Base-by-base conservation (phyloP, 2,329 filamentous ascomycete species). In the Chaetomium sp. region DNA sequence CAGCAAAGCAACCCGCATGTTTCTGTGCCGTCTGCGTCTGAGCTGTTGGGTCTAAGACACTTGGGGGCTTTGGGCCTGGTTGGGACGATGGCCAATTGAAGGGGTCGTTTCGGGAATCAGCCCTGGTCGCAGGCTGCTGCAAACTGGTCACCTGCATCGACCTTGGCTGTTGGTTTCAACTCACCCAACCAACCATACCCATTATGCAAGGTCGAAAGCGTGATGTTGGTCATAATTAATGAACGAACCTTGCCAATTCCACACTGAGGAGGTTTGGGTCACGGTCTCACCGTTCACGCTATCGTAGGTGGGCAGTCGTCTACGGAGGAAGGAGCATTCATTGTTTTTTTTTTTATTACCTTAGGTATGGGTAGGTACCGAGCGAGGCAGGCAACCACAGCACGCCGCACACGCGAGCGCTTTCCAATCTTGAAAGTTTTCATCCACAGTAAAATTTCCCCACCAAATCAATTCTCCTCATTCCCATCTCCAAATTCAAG, bases 81-180 rank as follows among this genome's bases (percentile, higher is more conserved):
- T 56, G 45, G 33, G 60, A 63, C 45, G 53, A 51, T 10, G 65
- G 65, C 65, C 63, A 67, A 65, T 65, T 33, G 56, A 59, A 51
- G 45, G 33, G 59, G 59, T 51, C 38, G 62, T 67, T 65, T 65
- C 53, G 63, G 25, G 51, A 23, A 31, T 42, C 25, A 23, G 51
- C 38, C 47, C 58, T 45, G 21, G n/a, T 13, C 16, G 16, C 27
- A 23, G 53, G 51, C n/a, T 16, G 29, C 51, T 38, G 38, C 47
- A 50, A 60, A 16, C n/a, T 25, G 59, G 62, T 54, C 64, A 35
- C 55, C 25, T 55, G 35, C 62, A 62, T 27, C 27, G 21, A 31
- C 53, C 51, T 59, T 42, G 57, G 57, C 31, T 49, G 60, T 59
- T 64, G 56, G 63, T 63, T 66, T 53, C 61, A 62, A 47, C 21